A percentile compares a stretch with the other conserved stretches of the same genome.
Conservation (phyloP, 331 rosid species). For the Arachis monticola region DNA sequence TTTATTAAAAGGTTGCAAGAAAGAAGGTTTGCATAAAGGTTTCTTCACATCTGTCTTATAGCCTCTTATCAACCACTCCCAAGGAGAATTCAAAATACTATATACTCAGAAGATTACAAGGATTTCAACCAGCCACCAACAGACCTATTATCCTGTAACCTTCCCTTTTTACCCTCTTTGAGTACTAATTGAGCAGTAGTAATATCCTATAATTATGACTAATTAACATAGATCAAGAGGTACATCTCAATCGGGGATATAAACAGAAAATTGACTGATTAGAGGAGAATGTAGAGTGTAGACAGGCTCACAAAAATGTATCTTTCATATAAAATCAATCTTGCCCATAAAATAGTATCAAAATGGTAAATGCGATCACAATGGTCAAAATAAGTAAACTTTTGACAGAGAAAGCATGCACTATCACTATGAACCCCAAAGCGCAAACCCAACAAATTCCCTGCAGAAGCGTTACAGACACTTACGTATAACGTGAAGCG, state of each 20-base stretch:
- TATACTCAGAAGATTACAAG: slow-evolving; percentile 1
- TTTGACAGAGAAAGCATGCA: neutral
- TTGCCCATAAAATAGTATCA: neutral
- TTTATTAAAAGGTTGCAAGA: neutral
- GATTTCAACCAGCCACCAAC: slow-evolving; percentile 30
- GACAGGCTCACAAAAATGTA: neutral
- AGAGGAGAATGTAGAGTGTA: neutral
- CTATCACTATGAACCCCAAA: too few relatives aligned
- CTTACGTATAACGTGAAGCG: neutral
- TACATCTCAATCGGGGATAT: neutral
- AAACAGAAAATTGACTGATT: neutral
- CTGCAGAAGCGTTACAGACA: neutral
- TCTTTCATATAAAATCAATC: neutral
- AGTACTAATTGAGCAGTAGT: slow-evolving; percentile 2
- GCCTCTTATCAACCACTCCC: neutral
- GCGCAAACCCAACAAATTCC: too few relatives aligned
- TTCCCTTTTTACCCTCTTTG: neutral
- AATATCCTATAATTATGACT: neutral
- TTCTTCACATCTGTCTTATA: neutral
- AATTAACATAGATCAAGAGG: neutral
- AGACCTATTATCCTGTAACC: slow-evolving; percentile 8
- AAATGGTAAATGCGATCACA: neutral
- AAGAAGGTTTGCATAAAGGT: slow-evolving; percentile 1
- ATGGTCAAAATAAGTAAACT: neutral
- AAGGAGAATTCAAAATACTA: neutral